Conservation (phyloP, 257 asterid genomes). For the Solanum clarkiae region DNA sequence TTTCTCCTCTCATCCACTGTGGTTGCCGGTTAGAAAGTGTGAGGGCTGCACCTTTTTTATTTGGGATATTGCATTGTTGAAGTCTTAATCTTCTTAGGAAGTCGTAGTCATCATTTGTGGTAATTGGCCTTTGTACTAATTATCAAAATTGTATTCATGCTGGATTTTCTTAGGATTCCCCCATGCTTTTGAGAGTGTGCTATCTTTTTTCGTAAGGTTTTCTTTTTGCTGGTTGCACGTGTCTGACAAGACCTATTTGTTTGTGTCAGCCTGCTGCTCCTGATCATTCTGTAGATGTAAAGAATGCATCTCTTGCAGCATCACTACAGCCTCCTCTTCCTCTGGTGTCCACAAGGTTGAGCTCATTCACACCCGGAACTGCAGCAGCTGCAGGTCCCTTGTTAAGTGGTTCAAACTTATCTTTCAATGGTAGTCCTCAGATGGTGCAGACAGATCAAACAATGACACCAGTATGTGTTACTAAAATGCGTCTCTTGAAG, state of each 20-base stretch:
- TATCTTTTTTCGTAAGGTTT: not conserved
- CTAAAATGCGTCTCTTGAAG: not conserved
- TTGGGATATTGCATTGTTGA: not conserved
- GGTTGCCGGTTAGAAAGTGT: not conserved
- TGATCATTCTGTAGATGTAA: slow-evolving; percentile 7
- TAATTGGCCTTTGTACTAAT: not conserved
- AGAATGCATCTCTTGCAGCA: slow-evolving; percentile 10
- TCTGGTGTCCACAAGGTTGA: slow-evolving; percentile 12
- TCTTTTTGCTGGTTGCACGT: not conserved
- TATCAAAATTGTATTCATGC: not conserved
- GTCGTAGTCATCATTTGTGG: not conserved
- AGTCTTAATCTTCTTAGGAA: not conserved
- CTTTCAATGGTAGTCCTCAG: not conserved
- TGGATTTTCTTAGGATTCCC: not conserved
- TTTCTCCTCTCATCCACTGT: not conserved
- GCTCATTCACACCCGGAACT: slow-evolving; percentile 15
- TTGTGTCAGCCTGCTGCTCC: slow-evolving; percentile 16
- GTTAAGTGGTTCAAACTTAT: not conserved
- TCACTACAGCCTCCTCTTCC: slow-evolving; percentile 22
- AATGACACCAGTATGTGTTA: not conserved
- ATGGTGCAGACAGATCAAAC: not conserved
- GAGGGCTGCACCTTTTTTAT: not conserved
- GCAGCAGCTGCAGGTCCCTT: not conserved
- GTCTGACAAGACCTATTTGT: slow-evolving; percentile 1
- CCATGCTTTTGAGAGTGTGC: not conserved